Evolutionary conservation across 176 grass and related monocot genomes (phyloP), one percentile per base, ranked within the genome.

Genomic region (Carex cristatella): DNA sequence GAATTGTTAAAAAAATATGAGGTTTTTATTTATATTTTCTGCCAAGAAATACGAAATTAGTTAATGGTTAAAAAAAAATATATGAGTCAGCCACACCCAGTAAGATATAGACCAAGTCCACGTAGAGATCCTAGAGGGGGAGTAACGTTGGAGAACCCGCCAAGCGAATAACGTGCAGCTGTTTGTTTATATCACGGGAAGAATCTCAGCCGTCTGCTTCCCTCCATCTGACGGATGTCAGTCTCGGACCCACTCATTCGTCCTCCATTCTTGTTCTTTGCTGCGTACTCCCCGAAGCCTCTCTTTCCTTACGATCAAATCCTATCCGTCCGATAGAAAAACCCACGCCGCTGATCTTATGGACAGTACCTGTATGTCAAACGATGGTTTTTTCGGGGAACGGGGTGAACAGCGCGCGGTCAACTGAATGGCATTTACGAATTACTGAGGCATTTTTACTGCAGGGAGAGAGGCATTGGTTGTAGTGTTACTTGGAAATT

Each of bases 151-250:
- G 65, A 38, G 13, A 68, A 38, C 65, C 13, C 65, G 32, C 65
- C 65, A 37, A 7, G 32, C 31, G 8, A 72, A 72, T 40, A n/a
- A 0, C 51, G 7, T 59, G 23, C 53, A 56, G 59, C 5, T 79
- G 75, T 79, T 60, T 79, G 53, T 79, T 79, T 60, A 79, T 79
- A 79, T 79, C 76, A 79, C 76, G 76, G 53, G 76, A 59, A 79
- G 76, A 79, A 79, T 79, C 51, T 79, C 10, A 79, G 32, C 76
- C 76, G 27, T 79, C 76, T 76, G 51, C 48, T 79, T 79, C 55
- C 9, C 44, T 38, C 15, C 2, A 79, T 59, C 51, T 59, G 49
- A 79, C 51, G 75, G 75, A 23, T 79, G 18, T 33, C 75, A 31
- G 51, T 72, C 7, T 4, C 40, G 38, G 16, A 8, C 38, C 49